Percentiles rank a stretch among this genome's conserved stretches.
phyloP scores from a whole-genome alignment of 495 filamentous ascomycete species.

The Lindgomyces ingoldianus region DNA sequence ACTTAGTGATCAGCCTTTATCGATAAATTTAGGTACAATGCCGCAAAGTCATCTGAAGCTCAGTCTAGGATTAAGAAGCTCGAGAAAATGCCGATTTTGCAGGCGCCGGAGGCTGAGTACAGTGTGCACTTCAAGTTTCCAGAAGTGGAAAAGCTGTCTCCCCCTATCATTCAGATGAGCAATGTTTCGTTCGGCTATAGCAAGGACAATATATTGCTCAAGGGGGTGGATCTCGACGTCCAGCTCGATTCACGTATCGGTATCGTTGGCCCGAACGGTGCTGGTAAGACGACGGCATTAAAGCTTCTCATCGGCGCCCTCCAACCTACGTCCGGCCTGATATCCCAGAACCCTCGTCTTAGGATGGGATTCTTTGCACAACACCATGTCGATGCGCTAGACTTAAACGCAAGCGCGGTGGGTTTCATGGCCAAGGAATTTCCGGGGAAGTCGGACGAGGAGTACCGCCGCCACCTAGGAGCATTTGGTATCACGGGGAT shows the following conservation, averaged over 20 bases:
- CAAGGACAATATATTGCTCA: conserved; percentile 74
- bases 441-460: conserved; percentile 89
- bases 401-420: conserved; percentile 83
- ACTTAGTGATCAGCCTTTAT: conserved; percentile 70
- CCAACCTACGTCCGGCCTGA: conserved; percentile 71
- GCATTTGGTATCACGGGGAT: conserved; percentile 98
- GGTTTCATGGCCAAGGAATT: conserved; percentile 93
- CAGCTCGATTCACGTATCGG: conserved; percentile 98
- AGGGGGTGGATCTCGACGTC: conserved; percentile 88
- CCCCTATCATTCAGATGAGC: conserved; percentile 97
- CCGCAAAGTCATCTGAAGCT: conserved; percentile 96
- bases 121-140: conserved; percentile 97
- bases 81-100: conserved; percentile 90
- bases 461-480: conserved; percentile 92
- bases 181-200: conserved; percentile 90
- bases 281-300: conserved; percentile 95
- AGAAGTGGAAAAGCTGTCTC: conserved; percentile 94
- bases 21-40: conserved; percentile 99
- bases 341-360: conserved; percentile 83
- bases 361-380: conserved; percentile 97
- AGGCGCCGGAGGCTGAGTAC: conserved; percentile 91
- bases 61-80: conserved; percentile 99
- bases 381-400: conserved; percentile 96
- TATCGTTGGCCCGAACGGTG: conserved; percentile 97
- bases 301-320: conserved; percentile 92